Percentiles rank a stretch among this genome's conserved stretches.
phyloP scores from a whole-genome alignment of 495 filamentous ascomycete genomes.

The Penicillium silybi region DNA sequence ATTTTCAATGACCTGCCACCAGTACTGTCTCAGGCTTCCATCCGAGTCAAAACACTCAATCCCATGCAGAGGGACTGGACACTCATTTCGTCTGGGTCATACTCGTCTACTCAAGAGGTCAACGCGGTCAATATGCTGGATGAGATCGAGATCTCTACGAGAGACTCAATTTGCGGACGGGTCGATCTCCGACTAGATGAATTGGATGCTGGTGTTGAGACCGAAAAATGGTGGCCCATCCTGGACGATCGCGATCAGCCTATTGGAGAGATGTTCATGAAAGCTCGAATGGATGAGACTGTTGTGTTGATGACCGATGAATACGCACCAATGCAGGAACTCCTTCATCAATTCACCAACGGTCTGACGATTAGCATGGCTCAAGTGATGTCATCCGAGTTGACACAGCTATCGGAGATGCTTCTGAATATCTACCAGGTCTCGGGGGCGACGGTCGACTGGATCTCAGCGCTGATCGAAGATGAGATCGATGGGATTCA shows the following conservation, averaged over 20 bases:
- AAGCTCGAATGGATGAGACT: conserved; percentile 76
- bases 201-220: conserved; percentile 69
- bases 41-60: conserved; percentile 70
- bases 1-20: conserved; percentile 81
- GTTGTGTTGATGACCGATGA: conserved; percentile 83
- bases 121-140: conserved; percentile 42
- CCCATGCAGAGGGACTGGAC: conserved; percentile 52
- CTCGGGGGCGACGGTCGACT: conserved; percentile 80
- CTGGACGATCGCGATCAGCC: conserved; percentile 66
- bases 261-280: conserved; percentile 85
- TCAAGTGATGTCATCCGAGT: conserved; percentile 67
- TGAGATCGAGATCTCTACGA: conserved; percentile 50
- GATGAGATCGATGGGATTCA: conserved; percentile 94
- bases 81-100: conserved; percentile 44
- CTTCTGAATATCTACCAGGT: conserved; percentile 96
- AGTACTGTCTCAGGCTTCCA: conserved; percentile 70
- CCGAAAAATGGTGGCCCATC: conserved; percentile 88
- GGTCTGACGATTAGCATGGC: conserved; percentile 84
- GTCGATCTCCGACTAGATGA: conserved; percentile 85
- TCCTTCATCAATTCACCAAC: conserved; percentile 79
- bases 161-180: conserved; percentile 63
- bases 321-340: conserved; percentile 77
- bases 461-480: conserved; percentile 90
- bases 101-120: conserved; percentile 40
- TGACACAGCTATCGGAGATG: conserved; percentile 77